Percentiles rank a stretch among this genome's conserved stretches.
These are phyloP conservation scores for Nothophaeocryptopus gaeumannii DNA, from an alignment of 2,329 filamentous ascomycete species.

Conservation along the genomic window DNA sequence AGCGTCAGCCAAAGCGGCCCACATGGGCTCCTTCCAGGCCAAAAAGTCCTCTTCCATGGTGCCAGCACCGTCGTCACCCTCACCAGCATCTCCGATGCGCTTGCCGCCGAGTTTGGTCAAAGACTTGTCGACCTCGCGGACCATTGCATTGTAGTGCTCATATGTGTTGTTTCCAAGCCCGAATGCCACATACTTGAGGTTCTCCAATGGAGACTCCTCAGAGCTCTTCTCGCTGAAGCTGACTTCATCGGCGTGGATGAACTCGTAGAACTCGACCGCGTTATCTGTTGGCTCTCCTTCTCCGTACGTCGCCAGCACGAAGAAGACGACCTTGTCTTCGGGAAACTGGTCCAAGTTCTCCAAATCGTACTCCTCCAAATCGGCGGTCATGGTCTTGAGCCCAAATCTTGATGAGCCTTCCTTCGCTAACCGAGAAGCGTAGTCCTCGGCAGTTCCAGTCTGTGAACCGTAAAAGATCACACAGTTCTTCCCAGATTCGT, in stretches of 20 bases:
- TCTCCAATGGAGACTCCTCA: constrained; percentile 70
- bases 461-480: constrained; percentile 98
- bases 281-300: constrained; percentile 99
- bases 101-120: constrained; percentile 78
- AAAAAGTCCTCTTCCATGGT: constrained; percentile 99
- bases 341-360: constrained; percentile 89
- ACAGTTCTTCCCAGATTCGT: constrained; percentile 93
- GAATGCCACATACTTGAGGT: constrained; percentile 90
- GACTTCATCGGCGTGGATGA: constrained; percentile 77
- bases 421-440: constrained; percentile 92
- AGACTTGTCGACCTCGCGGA: constrained; percentile 81
- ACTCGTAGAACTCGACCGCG: constrained; percentile 98
- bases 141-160: constrained; percentile 99
- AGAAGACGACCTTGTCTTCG: constrained; percentile 87
- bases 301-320: constrained; percentile 94
- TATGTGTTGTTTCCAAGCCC: constrained; percentile 99
- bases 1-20: constrained; percentile 75
- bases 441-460: constrained; percentile 97
- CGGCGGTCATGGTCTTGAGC: constrained; percentile 95
- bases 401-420: constrained; percentile 96
- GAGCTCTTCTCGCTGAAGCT: constrained; percentile 69
- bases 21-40: constrained; percentile 99
- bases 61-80: constrained; percentile 95
- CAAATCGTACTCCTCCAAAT: constrained; percentile 96
- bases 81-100: constrained; percentile 82